Evolutionary conservation across 2,329 filamentous ascomycete species (phyloP).

Genomic region (Rutstroemia sp.): DNA sequence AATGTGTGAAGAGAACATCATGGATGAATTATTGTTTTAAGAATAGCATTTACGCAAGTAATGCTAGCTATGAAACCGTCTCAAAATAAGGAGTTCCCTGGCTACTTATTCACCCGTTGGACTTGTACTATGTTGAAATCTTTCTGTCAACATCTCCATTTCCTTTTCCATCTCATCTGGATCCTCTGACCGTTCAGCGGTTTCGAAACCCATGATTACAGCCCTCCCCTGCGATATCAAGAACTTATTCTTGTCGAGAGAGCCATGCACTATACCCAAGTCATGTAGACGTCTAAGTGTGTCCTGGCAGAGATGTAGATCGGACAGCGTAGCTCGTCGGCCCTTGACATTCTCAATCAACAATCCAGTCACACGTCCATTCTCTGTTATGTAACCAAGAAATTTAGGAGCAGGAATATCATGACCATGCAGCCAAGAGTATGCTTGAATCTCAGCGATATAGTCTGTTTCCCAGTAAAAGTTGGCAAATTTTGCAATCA

Average conservation of each 20-base stretch:
- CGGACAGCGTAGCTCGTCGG: conserved; percentile 24
- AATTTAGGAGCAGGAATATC: conserved; percentile 24
- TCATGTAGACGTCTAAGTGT: conserved; percentile 29
- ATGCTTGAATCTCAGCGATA: conserved; percentile 15
- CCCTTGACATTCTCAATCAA: conserved; percentile 27
- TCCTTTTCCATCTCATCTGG: conserved; percentile 1
- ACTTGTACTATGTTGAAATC: background rate
- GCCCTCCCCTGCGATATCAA: conserved; percentile 26
- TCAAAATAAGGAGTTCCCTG: no score
- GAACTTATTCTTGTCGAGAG: conserved; percentile 34
- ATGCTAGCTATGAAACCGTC: no score
- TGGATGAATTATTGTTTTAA: background rate
- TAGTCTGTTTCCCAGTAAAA: conserved; percentile 11
- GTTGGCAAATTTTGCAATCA: conserved; percentile 19
- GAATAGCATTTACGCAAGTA: no score
- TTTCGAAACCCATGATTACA: conserved; percentile 33
- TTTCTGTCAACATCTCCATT: background rate
- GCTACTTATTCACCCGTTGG: no score
- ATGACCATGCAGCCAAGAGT: conserved; percentile 19
- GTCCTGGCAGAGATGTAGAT: conserved; percentile 26
- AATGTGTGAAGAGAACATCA: background rate
- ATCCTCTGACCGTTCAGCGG: conserved; percentile 9
- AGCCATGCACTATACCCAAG: conserved; percentile 32
- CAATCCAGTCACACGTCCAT: conserved; percentile 29
- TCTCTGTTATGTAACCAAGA: conserved; percentile 30